Evolutionary conservation across 306 rosid species (phyloP).

Genomic region (Inga oerstediana): DNA sequence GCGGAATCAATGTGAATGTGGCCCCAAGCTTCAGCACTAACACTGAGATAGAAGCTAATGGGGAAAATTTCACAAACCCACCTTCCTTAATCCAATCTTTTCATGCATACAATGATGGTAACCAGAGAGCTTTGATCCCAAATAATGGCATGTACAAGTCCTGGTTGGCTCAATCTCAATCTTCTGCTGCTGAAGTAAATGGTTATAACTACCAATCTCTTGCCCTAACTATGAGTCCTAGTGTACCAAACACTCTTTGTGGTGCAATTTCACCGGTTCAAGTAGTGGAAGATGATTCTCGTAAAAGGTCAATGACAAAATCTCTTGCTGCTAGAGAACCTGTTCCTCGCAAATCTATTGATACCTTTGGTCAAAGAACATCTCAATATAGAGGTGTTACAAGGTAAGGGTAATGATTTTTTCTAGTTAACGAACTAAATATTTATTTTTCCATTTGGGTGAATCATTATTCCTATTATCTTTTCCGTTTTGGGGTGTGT

Average conservation of each 20-base stretch:
- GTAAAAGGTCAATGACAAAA: slow-evolving; percentile 67
- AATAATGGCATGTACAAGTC: slow-evolving; percentile 62
- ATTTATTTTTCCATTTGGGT: neutral
- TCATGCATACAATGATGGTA: slow-evolving; percentile 42
- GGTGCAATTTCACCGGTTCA: slow-evolving; percentile 52
- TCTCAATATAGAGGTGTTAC: slow-evolving; percentile 98
- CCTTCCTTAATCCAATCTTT: slow-evolving; percentile 48
- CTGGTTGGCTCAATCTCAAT: slow-evolving; percentile 66
- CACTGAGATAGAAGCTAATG: slow-evolving; percentile 40
- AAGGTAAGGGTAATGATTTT: slow-evolving; percentile 47
- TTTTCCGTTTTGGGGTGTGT: neutral
- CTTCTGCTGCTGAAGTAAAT: slow-evolving; percentile 45
- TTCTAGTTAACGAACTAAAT: neutral
- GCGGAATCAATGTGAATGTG: slow-evolving; percentile 64
- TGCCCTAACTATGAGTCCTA: slow-evolving; percentile 72
- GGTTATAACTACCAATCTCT: slow-evolving; percentile 64
- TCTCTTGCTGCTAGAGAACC: slow-evolving; percentile 62
- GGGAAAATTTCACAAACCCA: slow-evolving; percentile 45
- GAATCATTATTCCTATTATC: neutral
- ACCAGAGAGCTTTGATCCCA: slow-evolving; percentile 48
- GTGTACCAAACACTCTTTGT: slow-evolving; percentile 44
- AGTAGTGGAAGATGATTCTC: slow-evolving; percentile 45
- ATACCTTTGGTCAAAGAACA: slow-evolving; percentile 96
- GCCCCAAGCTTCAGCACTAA: slow-evolving; percentile 52
- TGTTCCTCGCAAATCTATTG: slow-evolving; percentile 85